A percentile compares a stretch with the other conserved stretches of the same genome.
Evolutionary conservation across 805 yeast species (phyloP).

Genomic region (Helenozyma baotianmanensis): DNA sequence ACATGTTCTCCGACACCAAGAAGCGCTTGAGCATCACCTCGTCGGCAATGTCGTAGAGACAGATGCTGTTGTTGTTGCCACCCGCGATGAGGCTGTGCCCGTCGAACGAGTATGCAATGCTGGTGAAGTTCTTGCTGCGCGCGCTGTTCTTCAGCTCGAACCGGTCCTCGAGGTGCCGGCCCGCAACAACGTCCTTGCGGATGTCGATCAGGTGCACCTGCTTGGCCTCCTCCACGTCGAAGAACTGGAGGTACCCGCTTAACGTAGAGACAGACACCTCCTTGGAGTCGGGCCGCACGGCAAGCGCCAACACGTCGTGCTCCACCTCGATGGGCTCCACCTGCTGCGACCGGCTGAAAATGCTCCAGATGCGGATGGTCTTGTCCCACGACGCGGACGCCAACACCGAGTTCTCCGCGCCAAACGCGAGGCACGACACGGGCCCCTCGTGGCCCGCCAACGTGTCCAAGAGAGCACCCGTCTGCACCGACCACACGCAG

Average conservation of each 20-base stretch:
- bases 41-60: constrained; percentile 84
- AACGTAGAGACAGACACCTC: constrained; percentile 83
- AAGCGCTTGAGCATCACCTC: constrained; percentile 82
- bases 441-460: constrained; percentile 96
- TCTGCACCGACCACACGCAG: constrained; percentile 96
- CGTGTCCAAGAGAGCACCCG: constrained; percentile 83
- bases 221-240: constrained; percentile 77
- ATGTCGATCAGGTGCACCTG: constrained; percentile 85
- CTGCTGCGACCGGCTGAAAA: constrained; percentile 79
- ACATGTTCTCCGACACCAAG: constrained; percentile 84
- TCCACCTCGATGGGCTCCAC: constrained; percentile 87
- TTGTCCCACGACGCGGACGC: constrained; percentile 97
- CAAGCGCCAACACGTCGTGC: constrained; percentile 77
- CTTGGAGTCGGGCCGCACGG: constrained; percentile 91
- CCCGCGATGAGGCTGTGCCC: constrained; percentile 87
- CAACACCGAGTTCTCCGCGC: constrained; percentile 66
- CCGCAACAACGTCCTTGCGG: constrained; percentile 77
- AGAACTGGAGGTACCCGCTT: constrained; percentile 81
- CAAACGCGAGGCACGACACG: constrained; percentile 80
- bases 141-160: constrained; percentile 77
- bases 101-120: constrained; percentile 82
- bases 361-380: constrained; percentile 88
- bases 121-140: constrained; percentile 77
- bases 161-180: constrained; percentile 77
- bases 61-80: constrained; percentile 86